Evolutionary conservation across 495 filamentous ascomycete genomes (phyloP).

Genomic region (Talaromyces trachyspermus): DNA sequence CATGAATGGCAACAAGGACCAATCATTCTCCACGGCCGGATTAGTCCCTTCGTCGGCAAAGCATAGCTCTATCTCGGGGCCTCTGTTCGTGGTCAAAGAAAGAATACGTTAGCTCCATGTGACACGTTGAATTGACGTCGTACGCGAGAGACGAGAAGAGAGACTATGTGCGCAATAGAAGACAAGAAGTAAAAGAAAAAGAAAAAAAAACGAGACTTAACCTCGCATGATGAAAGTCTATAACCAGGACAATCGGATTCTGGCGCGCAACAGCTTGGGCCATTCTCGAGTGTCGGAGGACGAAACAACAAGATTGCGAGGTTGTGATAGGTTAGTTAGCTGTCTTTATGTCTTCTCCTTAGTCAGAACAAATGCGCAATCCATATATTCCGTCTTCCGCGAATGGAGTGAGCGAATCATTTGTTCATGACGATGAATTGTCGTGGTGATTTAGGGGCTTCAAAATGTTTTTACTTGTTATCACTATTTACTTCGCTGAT

Average conservation of each 20-base stretch:
- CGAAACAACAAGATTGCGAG: slow-evolving; percentile 20
- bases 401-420: no score
- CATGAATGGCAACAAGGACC: slow-evolving; percentile 92
- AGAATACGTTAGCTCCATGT: not conserved
- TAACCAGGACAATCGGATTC: slow-evolving; percentile 70
- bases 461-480: no score
- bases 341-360: no score
- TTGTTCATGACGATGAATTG: no score
- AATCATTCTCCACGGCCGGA: slow-evolving; percentile 81
- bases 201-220: slow-evolving; percentile 32
- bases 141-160: not conserved
- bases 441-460: no score
- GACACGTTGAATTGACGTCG: not conserved
- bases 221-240: slow-evolving; percentile 95
- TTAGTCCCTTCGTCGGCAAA: slow-evolving; percentile 75
- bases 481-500: no score
- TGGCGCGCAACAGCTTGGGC: slow-evolving; percentile 16
- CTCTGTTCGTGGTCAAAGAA: slow-evolving; percentile 39
- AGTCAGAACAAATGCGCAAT: no score
- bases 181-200: not conserved
- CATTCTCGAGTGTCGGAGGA: slow-evolving; percentile 1
- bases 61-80: slow-evolving; percentile 90
- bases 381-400: no score
- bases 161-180: not conserved
- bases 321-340: no score